phyloP scores from a whole-genome alignment of 305 asterid species.

The Fraxinus albicans region DNA sequence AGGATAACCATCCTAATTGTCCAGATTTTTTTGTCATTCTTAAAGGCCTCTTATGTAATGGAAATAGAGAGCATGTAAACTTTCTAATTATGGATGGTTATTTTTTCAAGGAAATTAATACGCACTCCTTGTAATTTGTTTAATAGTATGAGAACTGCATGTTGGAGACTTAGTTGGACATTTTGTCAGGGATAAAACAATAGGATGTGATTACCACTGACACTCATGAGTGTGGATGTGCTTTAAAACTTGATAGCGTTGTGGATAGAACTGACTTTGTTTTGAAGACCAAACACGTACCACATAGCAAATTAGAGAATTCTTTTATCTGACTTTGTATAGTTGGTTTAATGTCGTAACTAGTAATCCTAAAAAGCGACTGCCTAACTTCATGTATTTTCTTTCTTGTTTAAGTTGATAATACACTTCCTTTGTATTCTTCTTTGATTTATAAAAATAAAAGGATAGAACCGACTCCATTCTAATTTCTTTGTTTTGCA shows the following conservation, averaged over 20 bases:
- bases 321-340: too few species aligned
- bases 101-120: background rate
- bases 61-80: background rate
- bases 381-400: too few species aligned
- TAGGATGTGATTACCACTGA: background rate
- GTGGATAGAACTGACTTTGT: background rate
- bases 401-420: too few species aligned
- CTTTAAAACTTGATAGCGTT: background rate
- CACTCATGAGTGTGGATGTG: background rate
- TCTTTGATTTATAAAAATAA: too few species aligned
- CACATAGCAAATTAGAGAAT: too few species aligned
- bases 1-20: background rate
- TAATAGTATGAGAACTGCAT: background rate
- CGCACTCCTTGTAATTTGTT: background rate
- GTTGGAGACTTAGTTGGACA: background rate
- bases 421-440: too few species aligned
- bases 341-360: too few species aligned
- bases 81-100: background rate
- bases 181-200: background rate
- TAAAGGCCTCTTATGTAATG: background rate
- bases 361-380: too few species aligned
- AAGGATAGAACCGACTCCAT: constrained; percentile 14
- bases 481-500: constrained; percentile 40
- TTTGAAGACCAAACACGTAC: too few species aligned
- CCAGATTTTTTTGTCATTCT: background rate